phyloP scores from a whole-genome alignment of 2,329 filamentous ascomycete genomes.

The Alternaria ethzedia region DNA sequence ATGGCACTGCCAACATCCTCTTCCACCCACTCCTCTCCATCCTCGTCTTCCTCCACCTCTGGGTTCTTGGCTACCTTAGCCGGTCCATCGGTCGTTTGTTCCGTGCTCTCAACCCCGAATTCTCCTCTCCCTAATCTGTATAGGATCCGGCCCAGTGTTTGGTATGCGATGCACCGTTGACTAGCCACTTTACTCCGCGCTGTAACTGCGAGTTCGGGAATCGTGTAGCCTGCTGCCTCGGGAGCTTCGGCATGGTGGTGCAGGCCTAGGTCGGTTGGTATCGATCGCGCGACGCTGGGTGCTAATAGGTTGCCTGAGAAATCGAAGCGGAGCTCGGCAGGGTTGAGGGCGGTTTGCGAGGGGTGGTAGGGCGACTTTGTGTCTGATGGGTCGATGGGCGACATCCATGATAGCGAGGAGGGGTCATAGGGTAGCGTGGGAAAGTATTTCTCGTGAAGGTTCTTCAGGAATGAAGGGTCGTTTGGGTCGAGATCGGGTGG shows the following conservation, averaged over 20 bases:
- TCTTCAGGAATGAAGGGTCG: constrained; percentile 80
- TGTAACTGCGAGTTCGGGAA: constrained; percentile 82
- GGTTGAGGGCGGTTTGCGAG: constrained; percentile 70
- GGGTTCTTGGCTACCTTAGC: constrained; percentile 53
- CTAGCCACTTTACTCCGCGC: constrained; percentile 82
- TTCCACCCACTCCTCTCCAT: constrained; percentile 45
- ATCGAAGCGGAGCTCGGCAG: constrained; percentile 84
- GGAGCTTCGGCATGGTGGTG: constrained; percentile 95
- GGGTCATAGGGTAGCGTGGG: constrained; percentile 85
- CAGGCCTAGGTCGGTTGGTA: constrained; percentile 79
- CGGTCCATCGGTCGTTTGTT: constrained; percentile 52
- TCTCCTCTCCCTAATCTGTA: constrained; percentile 81
- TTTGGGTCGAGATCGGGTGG: constrained; percentile 80
- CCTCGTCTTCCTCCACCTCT: constrained; percentile 38
- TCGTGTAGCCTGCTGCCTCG: constrained; percentile 91
- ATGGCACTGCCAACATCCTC: constrained; percentile 50
- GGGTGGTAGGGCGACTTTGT: constrained; percentile 82
- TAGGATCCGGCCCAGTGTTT: constrained; percentile 84
- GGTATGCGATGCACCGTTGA: constrained; percentile 89
- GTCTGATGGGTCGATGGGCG: constrained; percentile 67
- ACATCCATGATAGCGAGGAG: constrained; percentile 88
- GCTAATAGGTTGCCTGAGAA: constrained; percentile 82
- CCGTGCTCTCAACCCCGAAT: constrained; percentile 62
- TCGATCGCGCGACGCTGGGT: constrained; percentile 73
- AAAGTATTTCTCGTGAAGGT: constrained; percentile 93